Conservation (phyloP, 1,139 yeast species). For the Zygosaccharomyces sapae region DNA sequence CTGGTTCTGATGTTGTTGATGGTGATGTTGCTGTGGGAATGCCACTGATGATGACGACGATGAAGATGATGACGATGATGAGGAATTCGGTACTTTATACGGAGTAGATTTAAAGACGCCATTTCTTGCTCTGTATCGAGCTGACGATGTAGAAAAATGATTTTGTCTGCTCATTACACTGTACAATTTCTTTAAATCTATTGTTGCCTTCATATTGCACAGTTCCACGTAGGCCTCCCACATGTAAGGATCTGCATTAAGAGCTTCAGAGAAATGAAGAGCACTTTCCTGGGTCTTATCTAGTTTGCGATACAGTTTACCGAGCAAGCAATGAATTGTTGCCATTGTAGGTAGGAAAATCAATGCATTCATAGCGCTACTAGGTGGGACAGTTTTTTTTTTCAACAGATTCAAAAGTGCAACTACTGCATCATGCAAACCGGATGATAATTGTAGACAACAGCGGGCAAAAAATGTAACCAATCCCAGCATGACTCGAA, state of each 20-base stretch:
- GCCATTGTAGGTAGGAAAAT: constrained; percentile 56
- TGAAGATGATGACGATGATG: constrained; percentile 39
- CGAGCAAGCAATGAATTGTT: constrained; percentile 62
- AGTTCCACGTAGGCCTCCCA: constrained; percentile 85
- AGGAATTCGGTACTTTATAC: constrained; percentile 8
- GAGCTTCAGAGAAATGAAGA: constrained; percentile 61
- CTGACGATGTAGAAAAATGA: constrained; percentile 10
- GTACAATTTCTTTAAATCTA: constrained; percentile 46
- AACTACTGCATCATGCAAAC: constrained; percentile 24
- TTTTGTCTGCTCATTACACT: constrained; percentile 12
- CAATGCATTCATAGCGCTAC: constrained; percentile 11
- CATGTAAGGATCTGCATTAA: constrained; percentile 69
- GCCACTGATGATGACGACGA: constrained; percentile 41
- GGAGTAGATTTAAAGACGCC: constrained; percentile 36
- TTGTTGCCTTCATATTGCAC: constrained; percentile 65
- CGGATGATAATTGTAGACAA: constrained; percentile 22
- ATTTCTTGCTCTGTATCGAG: constrained; percentile 16
- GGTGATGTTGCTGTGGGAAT: constrained; percentile 17
- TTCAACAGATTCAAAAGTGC: constrained; percentile 12
- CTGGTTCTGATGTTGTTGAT: constrained; percentile 38
- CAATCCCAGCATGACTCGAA: constrained; percentile 24
- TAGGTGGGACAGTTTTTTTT: constrained; percentile 8
- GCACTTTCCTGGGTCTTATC: constrained; percentile 66
- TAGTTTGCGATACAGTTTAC: constrained; percentile 56
- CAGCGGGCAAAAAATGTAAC: constrained; percentile 31